Percentiles rank a stretch among this genome's conserved stretches.
phyloP scores from a whole-genome alignment of 495 filamentous ascomycete genomes.

The Lepraria neglecta region DNA sequence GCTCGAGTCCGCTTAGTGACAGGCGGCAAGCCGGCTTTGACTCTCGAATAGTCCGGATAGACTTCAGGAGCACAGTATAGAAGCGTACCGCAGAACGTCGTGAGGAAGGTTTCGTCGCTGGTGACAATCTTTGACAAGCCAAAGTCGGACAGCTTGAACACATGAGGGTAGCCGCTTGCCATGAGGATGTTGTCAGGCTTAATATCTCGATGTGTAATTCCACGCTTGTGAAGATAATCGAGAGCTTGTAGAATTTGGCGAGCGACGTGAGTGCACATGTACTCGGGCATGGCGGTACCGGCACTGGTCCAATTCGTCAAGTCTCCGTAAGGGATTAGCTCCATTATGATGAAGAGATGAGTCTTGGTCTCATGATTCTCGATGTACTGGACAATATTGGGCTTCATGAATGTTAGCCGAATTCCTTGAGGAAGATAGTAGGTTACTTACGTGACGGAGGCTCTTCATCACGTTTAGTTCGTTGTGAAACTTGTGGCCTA shows the following conservation, averaged over 20 bases:
- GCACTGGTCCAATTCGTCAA: constrained; percentile 62
- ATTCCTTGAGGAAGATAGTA: not conserved
- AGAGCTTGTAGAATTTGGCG: constrained; percentile 74
- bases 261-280: constrained; percentile 60
- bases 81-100: constrained; percentile 93
- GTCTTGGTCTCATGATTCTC: constrained; percentile 72
- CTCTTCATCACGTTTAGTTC: constrained; percentile 91
- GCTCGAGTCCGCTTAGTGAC: constrained; percentile 47
- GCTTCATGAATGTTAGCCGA: constrained; percentile 43
- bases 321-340: constrained; percentile 80
- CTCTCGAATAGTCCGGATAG: constrained; percentile 70
- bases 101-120: constrained; percentile 80
- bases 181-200: constrained; percentile 98
- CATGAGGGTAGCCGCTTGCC: constrained; percentile 59
- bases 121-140: constrained; percentile 88
- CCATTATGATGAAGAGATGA: constrained; percentile 92
- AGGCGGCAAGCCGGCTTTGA: constrained; percentile 37
- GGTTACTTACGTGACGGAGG: constrained; percentile 65
- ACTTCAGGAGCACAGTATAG: constrained; percentile 96
- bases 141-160: constrained; percentile 91
- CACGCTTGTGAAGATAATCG: constrained; percentile 75
- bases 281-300: constrained; percentile 57
- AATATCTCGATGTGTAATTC: constrained; percentile 93
- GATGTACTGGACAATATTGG: constrained; percentile 85
- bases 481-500: constrained; percentile 82